A percentile compares a stretch with the other conserved stretches of the same genome.
Conservation (phyloP, 148 eudicot genomes). For the Heliosperma pusillum region DNA sequence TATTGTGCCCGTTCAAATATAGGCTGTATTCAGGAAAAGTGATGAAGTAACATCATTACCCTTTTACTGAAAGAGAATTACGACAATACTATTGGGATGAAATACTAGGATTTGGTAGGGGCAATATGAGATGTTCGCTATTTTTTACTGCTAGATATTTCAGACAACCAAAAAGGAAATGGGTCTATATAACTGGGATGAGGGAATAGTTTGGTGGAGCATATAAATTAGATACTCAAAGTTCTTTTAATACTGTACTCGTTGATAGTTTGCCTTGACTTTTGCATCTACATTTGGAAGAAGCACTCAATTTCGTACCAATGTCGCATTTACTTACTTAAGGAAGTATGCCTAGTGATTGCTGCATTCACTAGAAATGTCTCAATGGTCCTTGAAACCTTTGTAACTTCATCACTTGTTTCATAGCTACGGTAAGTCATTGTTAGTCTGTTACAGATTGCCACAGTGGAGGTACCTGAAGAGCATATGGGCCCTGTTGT, state of each 20-base stretch:
- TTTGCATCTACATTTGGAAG: neutral
- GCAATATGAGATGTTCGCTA: neutral
- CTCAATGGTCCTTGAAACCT: neutral
- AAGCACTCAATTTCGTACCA: neutral
- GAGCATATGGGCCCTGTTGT: conserved; percentile 89
- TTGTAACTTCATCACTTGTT: neutral
- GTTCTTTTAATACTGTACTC: neutral
- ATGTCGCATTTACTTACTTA: neutral
- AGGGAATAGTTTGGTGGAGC: neutral
- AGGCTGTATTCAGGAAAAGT: neutral
- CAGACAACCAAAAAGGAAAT: neutral
- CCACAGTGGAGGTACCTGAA: conserved; percentile 93
- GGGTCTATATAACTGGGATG: neutral
- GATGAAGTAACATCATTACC: neutral
- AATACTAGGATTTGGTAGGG: neutral
- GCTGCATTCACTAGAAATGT: neutral
- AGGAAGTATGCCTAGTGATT: conserved; percentile 1
- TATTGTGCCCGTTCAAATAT: neutral
- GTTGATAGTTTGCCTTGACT: neutral
- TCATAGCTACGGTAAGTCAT: conserved; percentile 10
- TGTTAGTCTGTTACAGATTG: conserved; percentile 50
- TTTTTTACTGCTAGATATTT: neutral
- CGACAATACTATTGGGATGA: neutral
- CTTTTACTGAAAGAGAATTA: neutral
- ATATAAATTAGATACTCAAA: neutral